Evolutionary conservation across 306 rosid species (phyloP), one percentile per base, ranked within the genome.

Genomic region (Canavalia gladiata): DNA sequence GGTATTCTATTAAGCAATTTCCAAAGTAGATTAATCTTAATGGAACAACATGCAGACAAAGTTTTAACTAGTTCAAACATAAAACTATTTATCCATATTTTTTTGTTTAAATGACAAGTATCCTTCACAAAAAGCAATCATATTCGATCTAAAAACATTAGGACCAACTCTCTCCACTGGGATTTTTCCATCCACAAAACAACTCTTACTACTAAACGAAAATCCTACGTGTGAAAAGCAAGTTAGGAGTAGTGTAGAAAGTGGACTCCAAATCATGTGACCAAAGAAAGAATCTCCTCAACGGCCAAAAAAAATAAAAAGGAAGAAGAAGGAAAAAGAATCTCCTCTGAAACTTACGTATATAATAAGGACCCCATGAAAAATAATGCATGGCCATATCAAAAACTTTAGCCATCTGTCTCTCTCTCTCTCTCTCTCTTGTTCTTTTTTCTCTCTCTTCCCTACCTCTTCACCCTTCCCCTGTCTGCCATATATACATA

Each of bases 371-470:
- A 90, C 89, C 92, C 90, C 87, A 77, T 88, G 87, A 84, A 83
- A 86, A 43, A 85, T 85, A 87, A 90, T 87, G 97, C 95, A 90
- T 88, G 97, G 91, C 82, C 88, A 94, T 84, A 79, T 90, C 87
- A 88, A 84, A 62, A 79, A 7, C 86, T 65, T 49, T 39, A 68
- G 74, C 59, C 76, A 67, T 62, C n/a, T 80, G 51, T 75, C 73
- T 43, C 70, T 72, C 54, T 49, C 59, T 78, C 69, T 54, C 78
- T 52, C 79, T 69, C 25, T 18, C 78, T 66, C 74, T 59, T 25
- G 58, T 72, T 76, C 66, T 68, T 25, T 76, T 65, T 51, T 54
- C 60, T 60, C 29, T 68, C 76, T 64, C 76, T 78, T 81, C 39
- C 29, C 58, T 29, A 13, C 67, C 80, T 63, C 51, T 81, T 60